A percentile compares a stretch with the other conserved stretches of the same genome.
phyloP scores from a whole-genome alignment of 1,139 yeast species.

The Blastobotrys persicus region DNA sequence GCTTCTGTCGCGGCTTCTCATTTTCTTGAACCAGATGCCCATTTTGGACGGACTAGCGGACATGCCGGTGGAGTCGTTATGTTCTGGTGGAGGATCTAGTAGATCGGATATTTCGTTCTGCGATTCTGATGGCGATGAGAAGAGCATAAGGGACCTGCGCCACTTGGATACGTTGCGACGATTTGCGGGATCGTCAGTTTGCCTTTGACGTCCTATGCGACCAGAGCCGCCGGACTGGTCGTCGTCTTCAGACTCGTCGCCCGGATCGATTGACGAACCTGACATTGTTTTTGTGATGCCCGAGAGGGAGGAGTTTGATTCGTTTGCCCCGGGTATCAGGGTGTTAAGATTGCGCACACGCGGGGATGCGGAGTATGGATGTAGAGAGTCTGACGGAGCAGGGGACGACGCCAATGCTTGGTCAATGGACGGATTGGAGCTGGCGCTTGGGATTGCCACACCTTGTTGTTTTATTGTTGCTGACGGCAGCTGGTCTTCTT shows the following conservation, averaged over 20 bases:
- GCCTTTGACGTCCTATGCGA: constrained; percentile 5
- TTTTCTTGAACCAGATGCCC: constrained; percentile 22
- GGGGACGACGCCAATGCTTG: constrained; percentile 27
- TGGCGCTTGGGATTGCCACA: not conserved
- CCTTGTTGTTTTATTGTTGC: not conserved
- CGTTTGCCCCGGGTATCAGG: constrained; percentile 14
- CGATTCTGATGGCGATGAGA: constrained; percentile 13
- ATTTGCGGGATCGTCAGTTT: not conserved
- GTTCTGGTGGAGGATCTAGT: constrained; percentile 12
- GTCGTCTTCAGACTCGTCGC: constrained; percentile 26
- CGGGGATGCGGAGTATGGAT: constrained; percentile 1
- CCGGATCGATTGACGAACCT: constrained; percentile 22
- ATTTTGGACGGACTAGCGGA: constrained; percentile 17
- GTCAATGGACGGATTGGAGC: constrained; percentile 28
- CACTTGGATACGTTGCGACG: constrained; percentile 28
- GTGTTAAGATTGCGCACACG: not conserved
- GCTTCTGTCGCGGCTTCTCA: not conserved
- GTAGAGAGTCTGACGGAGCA: constrained; percentile 12
- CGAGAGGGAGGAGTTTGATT: constrained; percentile 27
- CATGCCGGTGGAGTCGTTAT: not conserved
- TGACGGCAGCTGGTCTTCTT: constrained; percentile 1
- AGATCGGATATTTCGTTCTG: not conserved
- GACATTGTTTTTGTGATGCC: constrained; percentile 23
- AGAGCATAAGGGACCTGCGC: constrained; percentile 33
- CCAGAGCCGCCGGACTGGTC: constrained; percentile 15